phyloP scores from a whole-genome alignment of 345 rosid species.

The Sisymbrium irio region DNA sequence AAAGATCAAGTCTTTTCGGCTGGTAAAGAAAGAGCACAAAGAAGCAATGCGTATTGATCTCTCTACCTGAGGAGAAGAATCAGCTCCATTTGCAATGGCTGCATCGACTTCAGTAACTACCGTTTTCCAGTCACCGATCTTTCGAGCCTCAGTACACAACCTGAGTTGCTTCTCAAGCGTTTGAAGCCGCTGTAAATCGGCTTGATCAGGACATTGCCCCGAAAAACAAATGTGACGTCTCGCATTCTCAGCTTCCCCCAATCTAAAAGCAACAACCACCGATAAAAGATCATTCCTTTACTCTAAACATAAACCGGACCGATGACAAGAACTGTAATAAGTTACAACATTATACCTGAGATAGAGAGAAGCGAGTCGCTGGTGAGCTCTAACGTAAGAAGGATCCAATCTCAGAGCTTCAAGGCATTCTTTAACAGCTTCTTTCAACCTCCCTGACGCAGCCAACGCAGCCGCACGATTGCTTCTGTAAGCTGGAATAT shows the following conservation, averaged over 20 bases:
- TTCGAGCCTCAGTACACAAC: conserved; percentile 69
- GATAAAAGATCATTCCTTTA: background rate
- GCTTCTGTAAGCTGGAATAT: conserved; percentile 70
- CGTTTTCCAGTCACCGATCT: conserved; percentile 72
- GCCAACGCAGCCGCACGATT: conserved; percentile 90
- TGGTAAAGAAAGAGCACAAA: background rate
- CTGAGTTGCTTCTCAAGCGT: conserved; percentile 72
- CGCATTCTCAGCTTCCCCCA: conserved; percentile 77
- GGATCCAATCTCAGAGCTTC: conserved; percentile 84
- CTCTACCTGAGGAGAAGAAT: conserved; percentile 80
- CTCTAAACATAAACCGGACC: background rate
- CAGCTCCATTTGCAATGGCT: conserved; percentile 72
- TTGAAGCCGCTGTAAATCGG: conserved; percentile 70
- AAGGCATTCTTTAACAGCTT: conserved; percentile 82
- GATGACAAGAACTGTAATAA: background rate
- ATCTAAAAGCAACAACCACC: conserved; percentile 40
- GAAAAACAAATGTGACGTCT: conserved; percentile 52
- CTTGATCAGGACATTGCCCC: conserved; percentile 64
- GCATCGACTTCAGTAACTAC: conserved; percentile 64
- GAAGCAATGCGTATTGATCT: conserved; percentile 1
- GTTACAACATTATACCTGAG: conserved; percentile 48
- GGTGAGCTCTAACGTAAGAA: conserved; percentile 70
- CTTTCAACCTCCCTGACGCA: conserved; percentile 64
- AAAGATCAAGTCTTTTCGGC: background rate
- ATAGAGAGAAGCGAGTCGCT: conserved; percentile 75